Percentiles rank a stretch among this genome's conserved stretches.
phyloP scores from a whole-genome alignment of 352 stramenopile species.

The Peronospora farinosa region DNA sequence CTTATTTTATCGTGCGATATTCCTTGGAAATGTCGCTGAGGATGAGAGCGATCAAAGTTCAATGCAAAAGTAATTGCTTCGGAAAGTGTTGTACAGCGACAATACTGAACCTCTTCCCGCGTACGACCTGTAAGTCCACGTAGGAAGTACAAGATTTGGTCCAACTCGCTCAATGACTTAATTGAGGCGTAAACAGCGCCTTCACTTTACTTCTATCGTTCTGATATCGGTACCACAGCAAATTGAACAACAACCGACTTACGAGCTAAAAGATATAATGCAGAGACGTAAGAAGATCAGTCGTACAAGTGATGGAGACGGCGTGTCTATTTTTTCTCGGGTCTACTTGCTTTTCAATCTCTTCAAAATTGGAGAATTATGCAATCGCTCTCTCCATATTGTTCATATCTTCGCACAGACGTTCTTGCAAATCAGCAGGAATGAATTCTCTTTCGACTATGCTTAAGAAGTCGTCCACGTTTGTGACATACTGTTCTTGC shows the following conservation, averaged over 20 bases:
- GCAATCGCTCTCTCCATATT: slow-evolving; percentile 4
- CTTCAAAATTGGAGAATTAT: not conserved
- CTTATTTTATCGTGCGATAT: slow-evolving; percentile 3
- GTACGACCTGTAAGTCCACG: slow-evolving; percentile 4
- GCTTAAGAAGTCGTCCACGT: slow-evolving; percentile 14
- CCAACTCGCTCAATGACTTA: slow-evolving; percentile 1
- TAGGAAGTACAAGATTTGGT: slow-evolving; percentile 10
- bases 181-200: too few species aligned
- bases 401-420: slow-evolving; percentile 3
- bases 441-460: slow-evolving; percentile 7
- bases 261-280: too few species aligned
- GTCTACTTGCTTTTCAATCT: not conserved
- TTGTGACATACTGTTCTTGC: slow-evolving; percentile 8
- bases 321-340: too few species aligned
- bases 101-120: slow-evolving; percentile 27
- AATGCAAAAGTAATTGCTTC: slow-evolving; percentile 14
- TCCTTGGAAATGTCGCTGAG: not conserved
- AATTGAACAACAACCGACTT: too few species aligned
- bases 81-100: slow-evolving; percentile 15
- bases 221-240: too few species aligned
- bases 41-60: slow-evolving; percentile 4
- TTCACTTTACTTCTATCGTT: too few species aligned
- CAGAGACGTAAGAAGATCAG: too few species aligned
- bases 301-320: too few species aligned
- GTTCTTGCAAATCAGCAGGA: slow-evolving; percentile 7